These are phyloP conservation scores for Exophiala sideris DNA, from an alignment of 2,329 filamentous ascomycete genomes.

Conservation along the genomic window DNA sequence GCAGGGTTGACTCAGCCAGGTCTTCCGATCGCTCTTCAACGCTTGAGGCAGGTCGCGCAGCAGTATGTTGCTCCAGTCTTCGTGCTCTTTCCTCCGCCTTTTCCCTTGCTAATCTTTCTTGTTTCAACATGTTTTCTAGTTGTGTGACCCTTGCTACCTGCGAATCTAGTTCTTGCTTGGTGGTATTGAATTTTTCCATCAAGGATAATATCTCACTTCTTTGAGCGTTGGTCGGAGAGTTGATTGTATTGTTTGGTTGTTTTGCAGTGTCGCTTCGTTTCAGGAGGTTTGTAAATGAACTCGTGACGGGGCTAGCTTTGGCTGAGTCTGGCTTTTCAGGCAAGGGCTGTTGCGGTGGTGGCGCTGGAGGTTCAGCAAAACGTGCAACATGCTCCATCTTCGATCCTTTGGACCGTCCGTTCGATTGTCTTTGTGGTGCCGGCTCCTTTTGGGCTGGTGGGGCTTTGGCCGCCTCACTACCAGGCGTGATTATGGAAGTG, in stretches of 20 bases:
- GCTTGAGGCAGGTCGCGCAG: slow-evolving; percentile 35
- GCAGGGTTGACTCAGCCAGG: slow-evolving; percentile 20
- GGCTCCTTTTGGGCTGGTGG: slow-evolving; percentile 46
- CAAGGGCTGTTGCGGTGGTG: slow-evolving; percentile 86
- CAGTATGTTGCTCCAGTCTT: slow-evolving; percentile 62
- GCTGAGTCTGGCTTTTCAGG: slow-evolving; percentile 83
- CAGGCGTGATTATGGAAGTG: slow-evolving; percentile 69
- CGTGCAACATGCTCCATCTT: slow-evolving; percentile 74
- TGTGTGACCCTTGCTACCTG: slow-evolving; percentile 76
- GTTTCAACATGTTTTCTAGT: slow-evolving; percentile 71
- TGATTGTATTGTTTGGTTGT: slow-evolving; percentile 51
- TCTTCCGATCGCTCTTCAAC: slow-evolving; percentile 33
- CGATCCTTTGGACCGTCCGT: slow-evolving; percentile 45
- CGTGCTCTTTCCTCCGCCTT: slow-evolving; percentile 78
- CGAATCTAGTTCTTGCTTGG: slow-evolving; percentile 82
- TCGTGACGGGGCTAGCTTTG: slow-evolving; percentile 45
- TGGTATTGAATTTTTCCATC: slow-evolving; percentile 76
- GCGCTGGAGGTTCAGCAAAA: slow-evolving; percentile 90
- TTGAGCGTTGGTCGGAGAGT: slow-evolving; percentile 51
- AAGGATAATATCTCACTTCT: slow-evolving; percentile 76
- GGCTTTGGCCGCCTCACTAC: slow-evolving; percentile 48
- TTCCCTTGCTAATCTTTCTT: slow-evolving; percentile 78
- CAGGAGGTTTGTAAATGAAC: slow-evolving; percentile 56
- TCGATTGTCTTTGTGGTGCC: slow-evolving; percentile 44
- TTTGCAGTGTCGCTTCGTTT: slow-evolving; percentile 75